Percentiles rank a stretch among this genome's conserved stretches.
Conservation (phyloP, 108 stramenopile species). For the Chaetoceros tenuissimus region DNA sequence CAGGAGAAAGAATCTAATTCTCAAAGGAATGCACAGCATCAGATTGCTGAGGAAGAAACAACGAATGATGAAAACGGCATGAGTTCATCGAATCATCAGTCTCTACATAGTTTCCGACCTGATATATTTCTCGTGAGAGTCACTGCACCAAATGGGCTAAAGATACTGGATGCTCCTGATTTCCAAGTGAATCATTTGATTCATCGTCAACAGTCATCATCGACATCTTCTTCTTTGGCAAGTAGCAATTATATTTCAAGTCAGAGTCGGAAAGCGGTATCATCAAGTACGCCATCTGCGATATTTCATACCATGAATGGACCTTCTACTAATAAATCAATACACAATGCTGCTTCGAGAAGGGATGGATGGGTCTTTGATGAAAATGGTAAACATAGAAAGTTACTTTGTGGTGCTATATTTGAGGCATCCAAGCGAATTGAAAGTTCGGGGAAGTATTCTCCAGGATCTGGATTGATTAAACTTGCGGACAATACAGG, state of each 20-base stretch:
- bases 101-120: neutral
- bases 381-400: conserved; percentile 33
- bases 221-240: neutral
- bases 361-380: conserved; percentile 29
- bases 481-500: conserved; percentile 77
- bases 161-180: conserved; percentile 80
- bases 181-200: conserved; percentile 74
- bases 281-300: conserved; percentile 11
- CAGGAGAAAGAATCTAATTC: neutral
- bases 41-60: neutral
- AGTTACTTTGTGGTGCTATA: conserved; percentile 57
- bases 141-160: conserved; percentile 64
- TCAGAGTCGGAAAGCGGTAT: neutral
- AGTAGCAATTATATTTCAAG: too few species aligned
- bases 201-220: conserved; percentile 26
- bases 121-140: conserved; percentile 69
- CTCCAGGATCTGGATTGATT: conserved; percentile 66
- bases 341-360: conserved; percentile 3
- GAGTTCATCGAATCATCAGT: neutral
- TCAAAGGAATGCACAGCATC: too few species aligned
- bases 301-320: conserved; percentile 47
- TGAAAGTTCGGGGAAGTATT: conserved; percentile 49
- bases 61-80: conserved; percentile 1
- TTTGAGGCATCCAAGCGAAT: conserved; percentile 77
- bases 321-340: conserved; percentile 33